These are phyloP conservation scores for Magnaporthiopsis incrustans DNA, from an alignment of 2,329 filamentous ascomycete genomes.

Conservation along the genomic window DNA sequence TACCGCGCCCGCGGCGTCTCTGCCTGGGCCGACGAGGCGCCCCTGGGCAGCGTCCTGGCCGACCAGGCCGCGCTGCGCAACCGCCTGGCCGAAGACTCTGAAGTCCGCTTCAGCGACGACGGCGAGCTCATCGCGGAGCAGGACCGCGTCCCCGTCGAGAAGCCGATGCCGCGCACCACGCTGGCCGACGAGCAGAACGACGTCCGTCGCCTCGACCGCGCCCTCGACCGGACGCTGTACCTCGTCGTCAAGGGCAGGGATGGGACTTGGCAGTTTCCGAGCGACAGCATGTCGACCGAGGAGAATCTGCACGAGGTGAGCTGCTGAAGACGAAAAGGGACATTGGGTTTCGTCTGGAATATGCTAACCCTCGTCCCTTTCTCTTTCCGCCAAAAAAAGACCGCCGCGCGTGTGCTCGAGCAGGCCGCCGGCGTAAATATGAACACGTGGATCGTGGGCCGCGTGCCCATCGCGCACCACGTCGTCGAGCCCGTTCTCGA, in stretches of 20 bases:
- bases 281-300: conserved; percentile 55
- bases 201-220: conserved; percentile 67
- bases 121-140: conserved; percentile 49
- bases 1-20: conserved; percentile 55
- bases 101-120: conserved; percentile 52
- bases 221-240: conserved; percentile 77
- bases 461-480: conserved; percentile 78
- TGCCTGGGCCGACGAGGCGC: conserved; percentile 87
- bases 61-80: conserved; percentile 58
- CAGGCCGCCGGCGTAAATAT: conserved; percentile 83
- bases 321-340: neutral
- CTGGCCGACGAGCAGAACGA: conserved; percentile 70
- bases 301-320: conserved; percentile 80
- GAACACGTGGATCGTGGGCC: conserved; percentile 97
- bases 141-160: conserved; percentile 60
- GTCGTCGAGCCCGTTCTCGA: conserved; percentile 44
- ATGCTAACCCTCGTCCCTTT: neutral
- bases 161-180: conserved; percentile 61
- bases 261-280: conserved; percentile 75
- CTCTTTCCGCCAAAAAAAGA: conserved; percentile 39
- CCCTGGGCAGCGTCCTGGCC: conserved; percentile 63
- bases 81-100: conserved; percentile 66
- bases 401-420: conserved; percentile 70
- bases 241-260: conserved; percentile 69
- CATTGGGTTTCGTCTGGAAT: conserved; percentile 12